Evolutionary conservation across 306 rosid species (phyloP).

Genomic region (Trichosanthes cucumerina): DNA sequence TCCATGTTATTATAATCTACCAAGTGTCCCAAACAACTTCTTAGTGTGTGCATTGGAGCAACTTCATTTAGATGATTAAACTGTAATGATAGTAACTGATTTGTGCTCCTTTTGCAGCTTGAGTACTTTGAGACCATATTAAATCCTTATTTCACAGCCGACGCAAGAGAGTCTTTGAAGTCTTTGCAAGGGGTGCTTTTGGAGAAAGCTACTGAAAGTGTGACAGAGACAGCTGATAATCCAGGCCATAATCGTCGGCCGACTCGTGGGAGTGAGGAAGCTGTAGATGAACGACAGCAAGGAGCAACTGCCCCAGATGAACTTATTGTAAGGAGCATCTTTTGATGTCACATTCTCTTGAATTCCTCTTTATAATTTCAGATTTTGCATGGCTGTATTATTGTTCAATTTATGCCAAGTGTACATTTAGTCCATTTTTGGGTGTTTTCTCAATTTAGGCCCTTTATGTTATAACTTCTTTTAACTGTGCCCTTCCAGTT

Average conservation of each 20-base stretch:
- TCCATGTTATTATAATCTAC: no score
- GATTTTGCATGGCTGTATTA: neutral
- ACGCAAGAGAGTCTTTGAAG: constrained; percentile 84
- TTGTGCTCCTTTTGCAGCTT: constrained; percentile 50
- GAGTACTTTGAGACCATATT: constrained; percentile 91
- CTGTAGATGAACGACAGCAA: constrained; percentile 63
- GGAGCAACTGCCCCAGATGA: constrained; percentile 82
- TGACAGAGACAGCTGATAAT: constrained; percentile 53
- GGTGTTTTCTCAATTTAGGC: neutral
- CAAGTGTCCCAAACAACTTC: no score
- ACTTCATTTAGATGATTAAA: neutral
- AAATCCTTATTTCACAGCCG: constrained; percentile 87
- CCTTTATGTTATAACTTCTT: neutral
- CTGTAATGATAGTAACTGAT: neutral
- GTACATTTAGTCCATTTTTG: neutral
- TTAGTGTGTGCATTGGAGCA: constrained; percentile 3
- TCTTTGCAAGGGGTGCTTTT: constrained; percentile 85
- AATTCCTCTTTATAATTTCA: neutral
- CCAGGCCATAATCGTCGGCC: constrained; percentile 88
- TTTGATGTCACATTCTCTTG: neutral
- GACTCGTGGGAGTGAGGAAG: constrained; percentile 97
- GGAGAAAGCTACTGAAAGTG: constrained; percentile 90
- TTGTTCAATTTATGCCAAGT: no score
- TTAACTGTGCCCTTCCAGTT: neutral
- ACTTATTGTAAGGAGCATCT: constrained; percentile 64